Percentiles rank a stretch among this genome's conserved stretches.
Conservation (phyloP, 441 rosid genomes). For the Isatis lusitanica region DNA sequence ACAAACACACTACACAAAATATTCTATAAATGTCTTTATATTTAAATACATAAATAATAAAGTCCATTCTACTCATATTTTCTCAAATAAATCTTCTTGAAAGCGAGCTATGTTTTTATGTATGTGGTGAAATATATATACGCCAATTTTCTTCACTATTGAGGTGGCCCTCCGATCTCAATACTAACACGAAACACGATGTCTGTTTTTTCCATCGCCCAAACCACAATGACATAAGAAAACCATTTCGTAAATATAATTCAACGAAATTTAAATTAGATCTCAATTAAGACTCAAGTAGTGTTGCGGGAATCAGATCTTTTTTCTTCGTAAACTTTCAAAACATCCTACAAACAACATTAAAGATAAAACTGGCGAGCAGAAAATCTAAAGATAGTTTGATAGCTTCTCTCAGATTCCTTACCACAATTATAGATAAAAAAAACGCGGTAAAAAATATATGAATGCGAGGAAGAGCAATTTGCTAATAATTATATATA, state of each 20-base stretch:
- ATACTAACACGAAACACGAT: slow-evolving; percentile 5
- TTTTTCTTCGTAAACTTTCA: not conserved
- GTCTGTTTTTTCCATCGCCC: slow-evolving; percentile 9
- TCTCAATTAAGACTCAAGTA: not conserved
- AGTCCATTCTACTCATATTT: not conserved
- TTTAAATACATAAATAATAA: not conserved
- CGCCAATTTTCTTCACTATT: not conserved
- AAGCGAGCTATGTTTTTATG: not conserved
- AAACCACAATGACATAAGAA: not conserved
- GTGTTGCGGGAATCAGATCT: not conserved
- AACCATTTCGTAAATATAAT: not conserved
- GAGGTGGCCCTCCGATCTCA: slow-evolving; percentile 10
- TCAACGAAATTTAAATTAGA: not conserved
- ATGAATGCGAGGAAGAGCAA: not conserved
- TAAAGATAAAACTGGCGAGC: not conserved
- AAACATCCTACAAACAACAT: not conserved
- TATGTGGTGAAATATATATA: not conserved
- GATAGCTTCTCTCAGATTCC: not conserved
- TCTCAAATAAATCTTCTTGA: not conserved
- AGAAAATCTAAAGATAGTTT: not conserved
- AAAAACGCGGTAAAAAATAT: not conserved
- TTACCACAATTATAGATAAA: not conserved
- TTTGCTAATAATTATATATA: too few relatives aligned
- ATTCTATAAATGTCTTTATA: not conserved
- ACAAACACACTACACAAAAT: not conserved